These are phyloP conservation scores for Moniliella sp. DNA, from an alignment of 1,284 basidiomycete species.

Conservation along the genomic window DNA sequence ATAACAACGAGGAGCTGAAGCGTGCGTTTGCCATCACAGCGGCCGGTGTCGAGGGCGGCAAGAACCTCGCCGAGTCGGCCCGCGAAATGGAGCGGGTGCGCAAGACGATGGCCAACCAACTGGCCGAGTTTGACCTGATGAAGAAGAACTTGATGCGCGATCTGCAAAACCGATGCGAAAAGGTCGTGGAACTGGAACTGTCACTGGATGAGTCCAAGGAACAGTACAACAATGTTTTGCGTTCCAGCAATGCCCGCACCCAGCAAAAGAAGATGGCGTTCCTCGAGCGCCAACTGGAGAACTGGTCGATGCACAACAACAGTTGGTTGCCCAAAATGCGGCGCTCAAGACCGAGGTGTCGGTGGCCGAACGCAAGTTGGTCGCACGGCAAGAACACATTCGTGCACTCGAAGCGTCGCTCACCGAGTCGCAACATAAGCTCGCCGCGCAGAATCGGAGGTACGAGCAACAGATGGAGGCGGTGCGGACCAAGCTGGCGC, in stretches of 20 bases:
- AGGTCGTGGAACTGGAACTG: slow-evolving; percentile 96
- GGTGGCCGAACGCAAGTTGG: slow-evolving; percentile 80
- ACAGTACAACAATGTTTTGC: slow-evolving; percentile 93
- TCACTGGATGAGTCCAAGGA: slow-evolving; percentile 95
- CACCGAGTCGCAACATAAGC: slow-evolving; percentile 73
- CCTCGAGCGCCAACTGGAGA: slow-evolving; percentile 87
- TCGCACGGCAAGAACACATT: slow-evolving; percentile 89
- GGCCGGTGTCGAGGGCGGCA: slow-evolving; percentile 82
- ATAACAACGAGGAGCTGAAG: slow-evolving; percentile 93
- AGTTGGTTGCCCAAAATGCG: slow-evolving; percentile 96
- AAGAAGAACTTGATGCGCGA: slow-evolving; percentile 98
- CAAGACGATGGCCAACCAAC: slow-evolving; percentile 85
- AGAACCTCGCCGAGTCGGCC: slow-evolving; percentile 81
- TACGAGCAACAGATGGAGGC: slow-evolving; percentile 77
- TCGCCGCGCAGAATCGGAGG: slow-evolving; percentile 77
- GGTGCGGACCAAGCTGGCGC: slow-evolving; percentile 71
- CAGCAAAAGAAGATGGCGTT: slow-evolving; percentile 99
- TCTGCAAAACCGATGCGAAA: slow-evolving; percentile 96
- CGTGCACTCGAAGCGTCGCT: slow-evolving; percentile 56
- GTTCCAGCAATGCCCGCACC: slow-evolving; percentile 87
- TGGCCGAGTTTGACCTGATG: slow-evolving; percentile 91
- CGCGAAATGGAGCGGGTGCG: slow-evolving; percentile 89
- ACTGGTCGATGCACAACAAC: slow-evolving; percentile 83
- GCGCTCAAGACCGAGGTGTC: slow-evolving; percentile 91
- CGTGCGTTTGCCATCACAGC: slow-evolving; percentile 65